Percentiles rank a stretch among this genome's conserved stretches.
Conservation (phyloP, 2,329 filamentous ascomycete genomes). For the Xylariaceae sp. region DNA sequence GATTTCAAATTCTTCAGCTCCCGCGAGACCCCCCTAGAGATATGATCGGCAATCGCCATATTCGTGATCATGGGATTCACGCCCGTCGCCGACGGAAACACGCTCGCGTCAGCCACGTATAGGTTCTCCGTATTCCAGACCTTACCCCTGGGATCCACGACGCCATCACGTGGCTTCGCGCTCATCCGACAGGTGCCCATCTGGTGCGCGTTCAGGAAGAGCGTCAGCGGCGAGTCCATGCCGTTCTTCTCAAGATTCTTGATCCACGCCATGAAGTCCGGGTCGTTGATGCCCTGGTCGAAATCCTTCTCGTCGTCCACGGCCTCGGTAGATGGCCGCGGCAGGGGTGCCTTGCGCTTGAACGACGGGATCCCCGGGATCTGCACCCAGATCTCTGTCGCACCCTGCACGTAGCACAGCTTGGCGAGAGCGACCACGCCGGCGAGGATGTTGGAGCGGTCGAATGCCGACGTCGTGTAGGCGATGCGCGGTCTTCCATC, state of each 20-base stretch:
- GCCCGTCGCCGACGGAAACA: constrained; percentile 70
- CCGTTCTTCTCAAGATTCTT: constrained; percentile 43
- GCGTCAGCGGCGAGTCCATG: constrained; percentile 45
- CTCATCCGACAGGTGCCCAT: constrained; percentile 77
- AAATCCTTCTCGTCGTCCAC: constrained; percentile 18
- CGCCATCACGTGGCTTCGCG: constrained; percentile 44
- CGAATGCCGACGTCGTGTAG: constrained; percentile 67
- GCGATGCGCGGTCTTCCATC: constrained; percentile 61
- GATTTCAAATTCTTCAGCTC: constrained; percentile 36
- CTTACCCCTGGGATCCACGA: constrained; percentile 52
- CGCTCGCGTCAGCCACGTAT: constrained; percentile 69
- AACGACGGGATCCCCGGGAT: constrained; percentile 62
- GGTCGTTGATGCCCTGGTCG: constrained; percentile 49
- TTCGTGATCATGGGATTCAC: constrained; percentile 78
- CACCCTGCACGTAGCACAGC: constrained; percentile 72
- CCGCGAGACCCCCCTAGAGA: constrained; percentile 51
- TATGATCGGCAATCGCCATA: constrained; percentile 65
- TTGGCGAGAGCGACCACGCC: constrained; percentile 68
- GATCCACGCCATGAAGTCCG: constrained; percentile 59
- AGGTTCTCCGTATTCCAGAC: constrained; percentile 63
- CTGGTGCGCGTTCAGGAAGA: constrained; percentile 70
- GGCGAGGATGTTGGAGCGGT: constrained; percentile 65
- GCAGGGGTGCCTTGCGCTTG: constrained; percentile 29
- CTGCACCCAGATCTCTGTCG: constrained; percentile 68
- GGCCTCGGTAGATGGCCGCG: not conserved